A percentile compares a stretch with the other conserved stretches of the same genome.
Evolutionary conservation across 2,329 filamentous ascomycete species (phyloP).

Genomic region (Fusarium sp.): DNA sequence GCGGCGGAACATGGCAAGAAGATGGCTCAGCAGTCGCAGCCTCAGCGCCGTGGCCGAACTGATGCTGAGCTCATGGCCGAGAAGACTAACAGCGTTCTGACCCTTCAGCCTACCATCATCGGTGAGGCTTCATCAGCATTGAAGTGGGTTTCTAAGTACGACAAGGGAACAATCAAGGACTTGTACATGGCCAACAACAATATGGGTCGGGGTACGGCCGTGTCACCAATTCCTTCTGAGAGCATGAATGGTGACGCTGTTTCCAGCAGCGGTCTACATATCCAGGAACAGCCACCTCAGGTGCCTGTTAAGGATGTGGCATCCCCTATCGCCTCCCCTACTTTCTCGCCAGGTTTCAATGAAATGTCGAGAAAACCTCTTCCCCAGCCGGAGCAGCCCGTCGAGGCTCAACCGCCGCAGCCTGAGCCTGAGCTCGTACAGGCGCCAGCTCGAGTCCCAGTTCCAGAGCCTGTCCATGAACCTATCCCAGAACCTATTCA

Average conservation of each 20-base stretch:
- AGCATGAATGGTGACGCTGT: slow-evolving; percentile 46
- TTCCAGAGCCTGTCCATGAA: slow-evolving; percentile 22
- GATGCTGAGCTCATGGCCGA: slow-evolving; percentile 70
- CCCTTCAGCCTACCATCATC: slow-evolving; percentile 86
- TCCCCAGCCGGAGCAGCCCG: slow-evolving; percentile 21
- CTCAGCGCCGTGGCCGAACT: slow-evolving; percentile 67
- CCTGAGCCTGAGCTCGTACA: slow-evolving; percentile 25
- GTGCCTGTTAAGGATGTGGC: slow-evolving; percentile 60
- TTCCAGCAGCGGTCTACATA: slow-evolving; percentile 31
- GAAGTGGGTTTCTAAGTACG: slow-evolving; percentile 97
- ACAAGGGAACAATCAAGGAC: slow-evolving; percentile 87
- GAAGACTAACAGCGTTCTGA: slow-evolving; percentile 93
- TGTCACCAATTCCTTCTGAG: slow-evolving; percentile 56
- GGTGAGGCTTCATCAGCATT: slow-evolving; percentile 92
- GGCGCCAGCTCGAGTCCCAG: slow-evolving; percentile 7
- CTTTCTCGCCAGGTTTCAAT: slow-evolving; percentile 43
- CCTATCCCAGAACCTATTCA: slow-evolving; percentile 17
- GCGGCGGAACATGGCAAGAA: slow-evolving; percentile 74
- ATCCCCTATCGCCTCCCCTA: slow-evolving; percentile 43
- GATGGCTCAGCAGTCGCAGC: slow-evolving; percentile 57
- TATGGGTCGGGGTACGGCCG: slow-evolving; percentile 75
- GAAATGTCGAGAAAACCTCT: slow-evolving; percentile 45
- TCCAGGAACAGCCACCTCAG: slow-evolving; percentile 54
- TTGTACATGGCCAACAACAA: slow-evolving; percentile 85
- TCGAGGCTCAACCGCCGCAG: slow-evolving; percentile 8